Percentiles rank a stretch among this genome's conserved stretches.
phyloP scores from a whole-genome alignment of 106 monocot species.

The Acanthochlamys bracteata region DNA sequence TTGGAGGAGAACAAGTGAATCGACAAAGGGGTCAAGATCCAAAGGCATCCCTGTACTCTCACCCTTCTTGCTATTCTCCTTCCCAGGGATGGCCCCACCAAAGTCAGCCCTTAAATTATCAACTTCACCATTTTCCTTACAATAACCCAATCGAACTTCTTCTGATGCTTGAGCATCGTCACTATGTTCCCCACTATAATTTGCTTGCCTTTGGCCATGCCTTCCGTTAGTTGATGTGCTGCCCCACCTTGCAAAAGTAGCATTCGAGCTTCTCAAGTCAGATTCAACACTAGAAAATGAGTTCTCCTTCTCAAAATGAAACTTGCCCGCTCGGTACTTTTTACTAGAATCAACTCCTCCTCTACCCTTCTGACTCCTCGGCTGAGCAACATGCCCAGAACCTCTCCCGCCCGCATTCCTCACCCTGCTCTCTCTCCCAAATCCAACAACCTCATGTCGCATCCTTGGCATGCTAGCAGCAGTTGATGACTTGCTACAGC shows the following conservation, averaged over 20 bases:
- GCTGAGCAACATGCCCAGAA: conserved; percentile 21
- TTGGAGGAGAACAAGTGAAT: conserved; percentile 53
- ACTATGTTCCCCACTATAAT: conserved; percentile 28
- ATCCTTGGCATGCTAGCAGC: conserved; percentile 38
- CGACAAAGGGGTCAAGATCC: conserved; percentile 42
- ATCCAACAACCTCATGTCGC: conserved; percentile 27
- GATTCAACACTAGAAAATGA: conserved; percentile 63
- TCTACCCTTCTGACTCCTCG: conserved; percentile 25
- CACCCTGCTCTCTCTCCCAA: conserved; percentile 36
- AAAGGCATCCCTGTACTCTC: conserved; percentile 12
- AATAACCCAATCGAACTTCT: conserved; percentile 26
- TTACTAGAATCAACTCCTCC: conserved; percentile 29
- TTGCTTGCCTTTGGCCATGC: conserved; percentile 16
- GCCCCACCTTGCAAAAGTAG: conserved; percentile 13
- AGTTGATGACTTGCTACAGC: conserved; percentile 52
- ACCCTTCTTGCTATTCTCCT: conserved; percentile 17
- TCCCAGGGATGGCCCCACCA: conserved; percentile 12
- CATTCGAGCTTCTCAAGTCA: conserved; percentile 37
- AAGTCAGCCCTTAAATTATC: conserved; percentile 19
- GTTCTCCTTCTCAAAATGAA: conserved; percentile 38
- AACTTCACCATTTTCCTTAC: conserved; percentile 36
- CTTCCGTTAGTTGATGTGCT: conserved; percentile 32
- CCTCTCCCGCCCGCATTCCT: conserved; percentile 31
- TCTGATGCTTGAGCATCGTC: conserved; percentile 40
- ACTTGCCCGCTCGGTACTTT: conserved; percentile 23